Base-by-base conservation (phyloP, 495 filamentous ascomycete species). In the Lophiostoma macrostomum region DNA sequence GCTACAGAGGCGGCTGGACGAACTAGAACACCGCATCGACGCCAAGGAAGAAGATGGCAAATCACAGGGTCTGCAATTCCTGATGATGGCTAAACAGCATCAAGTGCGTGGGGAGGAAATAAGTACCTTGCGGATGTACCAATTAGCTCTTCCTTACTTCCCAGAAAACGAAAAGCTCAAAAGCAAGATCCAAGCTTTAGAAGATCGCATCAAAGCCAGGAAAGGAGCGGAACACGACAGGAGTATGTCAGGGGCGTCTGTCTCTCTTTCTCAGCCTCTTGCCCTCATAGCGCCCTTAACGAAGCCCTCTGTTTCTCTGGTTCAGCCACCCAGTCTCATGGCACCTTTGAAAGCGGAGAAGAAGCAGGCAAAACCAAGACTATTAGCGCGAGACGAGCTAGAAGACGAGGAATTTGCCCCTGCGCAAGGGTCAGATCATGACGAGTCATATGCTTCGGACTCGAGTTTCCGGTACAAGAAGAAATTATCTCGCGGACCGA, bases 21-120 rank as follows among this genome's bases (percentile, higher is more conserved):
- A 83, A 5, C 75, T 98, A 2, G 93, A 98, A 68, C 80, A 85
- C 56, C 85, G 84, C 19, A 85, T 98, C 25, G 86, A 93, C 19
- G 75, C 77, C 40, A 75, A 82, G 76, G 85, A 94, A 37, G 86
- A 91, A 64, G 73, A 56, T 18, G 55, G 75, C 4, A 76, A 86
- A 39, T 80, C 87, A 0, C 86, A 96, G 53, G 91, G 56, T 13
- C 65, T 96, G 14, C 87, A 86, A 0, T 89, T 85, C 58, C 68
- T 96, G 45, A 75, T 96, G 13, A 91, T 95, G 80, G 93, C 90
- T 0, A 89, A 93, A 56, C 90, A 96, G 61, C 89, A 95, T 58
- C 87, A 87, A 53, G 86, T 84, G 22, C 76, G 84, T 1, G 89
- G 89, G 0, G 88, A 96, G 53, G 81, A 91, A 37, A 70, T 71